Evolutionary conservation across 371 early-diverging fungal genomes (phyloP).

Genomic region (Apophysomyces elegans): DNA sequence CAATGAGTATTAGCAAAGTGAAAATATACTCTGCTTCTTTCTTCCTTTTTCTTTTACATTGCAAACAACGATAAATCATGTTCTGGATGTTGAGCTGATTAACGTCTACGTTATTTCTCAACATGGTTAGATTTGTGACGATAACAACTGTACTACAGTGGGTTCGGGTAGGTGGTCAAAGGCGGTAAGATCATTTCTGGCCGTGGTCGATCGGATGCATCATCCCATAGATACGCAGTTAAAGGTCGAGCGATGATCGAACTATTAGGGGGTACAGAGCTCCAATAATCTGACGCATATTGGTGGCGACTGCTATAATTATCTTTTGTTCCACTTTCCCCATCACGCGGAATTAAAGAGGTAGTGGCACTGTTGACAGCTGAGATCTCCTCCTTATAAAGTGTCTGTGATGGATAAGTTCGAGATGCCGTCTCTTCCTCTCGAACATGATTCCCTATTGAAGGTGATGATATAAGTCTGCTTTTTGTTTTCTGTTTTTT

Average conservation of each 20-base stretch:
- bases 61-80: too few relatives aligned
- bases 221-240: slow-evolving; percentile 27
- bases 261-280: background rate
- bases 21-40: too few relatives aligned
- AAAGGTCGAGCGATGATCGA: slow-evolving; percentile 25
- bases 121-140: too few relatives aligned
- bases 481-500: slow-evolving; percentile 14
- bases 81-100: too few relatives aligned
- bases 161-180: background rate
- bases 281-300: background rate
- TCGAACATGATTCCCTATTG: slow-evolving; percentile 12
- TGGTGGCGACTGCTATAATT: slow-evolving; percentile 11
- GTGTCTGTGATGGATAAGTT: slow-evolving; percentile 12
- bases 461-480: background rate
- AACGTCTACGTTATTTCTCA: too few relatives aligned
- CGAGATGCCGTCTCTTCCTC: background rate
- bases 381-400: slow-evolving; percentile 22
- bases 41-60: too few relatives aligned
- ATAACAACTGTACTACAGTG: background rate
- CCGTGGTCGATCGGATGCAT: background rate
- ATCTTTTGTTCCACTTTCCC: background rate
- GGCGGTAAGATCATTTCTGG: slow-evolving; percentile 10
- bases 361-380: background rate
- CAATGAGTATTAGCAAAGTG: too few relatives aligned
- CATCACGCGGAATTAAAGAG: background rate